A percentile compares a stretch with the other conserved stretches of the same genome.
phyloP scores from a whole-genome alignment of 169 alveolate species.

The Eimeria acervulina region DNA sequence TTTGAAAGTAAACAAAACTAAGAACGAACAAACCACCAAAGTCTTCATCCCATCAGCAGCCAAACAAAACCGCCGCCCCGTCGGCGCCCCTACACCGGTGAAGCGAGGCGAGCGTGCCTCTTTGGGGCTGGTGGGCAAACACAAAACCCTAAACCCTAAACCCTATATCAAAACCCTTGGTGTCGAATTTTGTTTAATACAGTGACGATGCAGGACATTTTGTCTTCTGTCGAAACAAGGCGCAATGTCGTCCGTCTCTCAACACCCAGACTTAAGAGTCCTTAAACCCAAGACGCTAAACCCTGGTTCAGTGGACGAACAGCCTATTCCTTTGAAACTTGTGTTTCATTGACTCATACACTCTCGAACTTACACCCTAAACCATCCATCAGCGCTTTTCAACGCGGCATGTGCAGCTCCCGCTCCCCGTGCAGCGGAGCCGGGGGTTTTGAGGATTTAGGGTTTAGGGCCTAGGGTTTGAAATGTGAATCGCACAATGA shows the following conservation, averaged over 20 bases:
- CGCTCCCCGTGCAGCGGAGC: neutral
- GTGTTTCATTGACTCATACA: neutral
- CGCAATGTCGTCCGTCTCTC: neutral
- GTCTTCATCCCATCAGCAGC: neutral
- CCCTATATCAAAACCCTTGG: neutral
- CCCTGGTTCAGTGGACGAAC: neutral
- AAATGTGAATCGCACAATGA: neutral
- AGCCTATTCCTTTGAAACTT: neutral
- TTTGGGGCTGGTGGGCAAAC: slow-evolving; percentile 49
- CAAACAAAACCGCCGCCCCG: neutral
- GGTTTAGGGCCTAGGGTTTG: neutral
- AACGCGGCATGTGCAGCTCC: neutral
- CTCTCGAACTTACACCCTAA: too few relatives aligned
- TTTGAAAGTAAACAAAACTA: neutral
- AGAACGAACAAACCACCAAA: neutral
- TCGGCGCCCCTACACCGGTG: slow-evolving; percentile 30
- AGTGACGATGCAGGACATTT: neutral
- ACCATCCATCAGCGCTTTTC: neutral
- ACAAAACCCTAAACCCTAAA: slow-evolving; percentile 53
- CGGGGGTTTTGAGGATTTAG: neutral
- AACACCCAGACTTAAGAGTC: neutral
- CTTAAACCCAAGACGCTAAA: slow-evolving; percentile 15
- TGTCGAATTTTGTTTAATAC: too few relatives aligned
- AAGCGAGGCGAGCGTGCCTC: neutral
- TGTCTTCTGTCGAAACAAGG: neutral